Conservation (phyloP, 225 moss, liverwort and hornwort species). For the Physcomitrium patens region DNA sequence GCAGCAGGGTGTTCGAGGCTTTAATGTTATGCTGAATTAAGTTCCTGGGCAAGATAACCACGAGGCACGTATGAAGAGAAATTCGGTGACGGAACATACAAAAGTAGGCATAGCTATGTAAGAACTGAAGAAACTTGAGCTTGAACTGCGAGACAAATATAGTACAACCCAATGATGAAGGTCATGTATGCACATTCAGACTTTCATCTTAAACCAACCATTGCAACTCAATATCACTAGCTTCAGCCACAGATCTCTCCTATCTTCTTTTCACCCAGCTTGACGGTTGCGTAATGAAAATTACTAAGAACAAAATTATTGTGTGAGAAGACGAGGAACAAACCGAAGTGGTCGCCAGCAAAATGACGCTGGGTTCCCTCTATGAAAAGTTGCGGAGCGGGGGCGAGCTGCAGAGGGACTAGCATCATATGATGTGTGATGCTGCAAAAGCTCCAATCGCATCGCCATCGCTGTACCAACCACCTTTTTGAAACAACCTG, state of each 20-base stretch:
- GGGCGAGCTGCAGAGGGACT: slow-evolving; percentile 22
- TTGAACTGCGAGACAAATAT: background rate
- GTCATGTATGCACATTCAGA: background rate
- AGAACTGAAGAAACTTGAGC: slow-evolving; percentile 1
- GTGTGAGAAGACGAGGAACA: slow-evolving; percentile 19
- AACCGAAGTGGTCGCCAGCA: slow-evolving; percentile 37
- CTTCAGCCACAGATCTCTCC: slow-evolving; percentile 8
- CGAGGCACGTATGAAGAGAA: slow-evolving; percentile 21
- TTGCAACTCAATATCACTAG: background rate
- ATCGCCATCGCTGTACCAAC: slow-evolving; percentile 42
- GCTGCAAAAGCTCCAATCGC: slow-evolving; percentile 44
- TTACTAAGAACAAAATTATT: background rate
- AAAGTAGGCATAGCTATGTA: background rate
- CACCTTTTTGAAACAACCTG: slow-evolving; percentile 27
- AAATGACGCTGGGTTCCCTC: slow-evolving; percentile 11
- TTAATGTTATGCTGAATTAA: slow-evolving; percentile 17
- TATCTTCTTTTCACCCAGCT: background rate
- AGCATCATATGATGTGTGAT: slow-evolving; percentile 25
- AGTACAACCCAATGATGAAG: slow-evolving; percentile 2
- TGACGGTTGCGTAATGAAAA: background rate
- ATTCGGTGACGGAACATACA: slow-evolving; percentile 3
- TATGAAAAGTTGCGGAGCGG: slow-evolving; percentile 4
- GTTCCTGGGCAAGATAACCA: slow-evolving; percentile 30
- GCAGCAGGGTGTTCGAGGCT: slow-evolving; percentile 22
- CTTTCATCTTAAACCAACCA: background rate